These are phyloP conservation scores for Fusarium tanahbumbuense DNA, from an alignment of 2,329 filamentous ascomycete species.

Conservation along the genomic window DNA sequence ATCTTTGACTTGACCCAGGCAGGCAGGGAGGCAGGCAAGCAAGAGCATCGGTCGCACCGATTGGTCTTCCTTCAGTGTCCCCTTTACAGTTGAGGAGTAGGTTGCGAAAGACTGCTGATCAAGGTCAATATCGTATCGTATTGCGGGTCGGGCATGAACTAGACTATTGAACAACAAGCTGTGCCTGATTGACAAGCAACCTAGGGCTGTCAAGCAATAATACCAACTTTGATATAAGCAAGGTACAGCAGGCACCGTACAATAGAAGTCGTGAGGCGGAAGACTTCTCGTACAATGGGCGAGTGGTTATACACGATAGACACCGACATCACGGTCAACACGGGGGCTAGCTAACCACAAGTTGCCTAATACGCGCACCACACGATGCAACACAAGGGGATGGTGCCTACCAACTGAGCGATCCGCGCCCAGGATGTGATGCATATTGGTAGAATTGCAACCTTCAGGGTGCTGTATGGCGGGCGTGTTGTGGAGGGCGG, in stretches of 20 bases:
- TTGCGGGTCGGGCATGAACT: neutral
- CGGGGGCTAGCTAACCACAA: constrained; percentile 1
- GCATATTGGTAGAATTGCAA: constrained; percentile 30
- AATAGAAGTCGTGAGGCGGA: constrained; percentile 11
- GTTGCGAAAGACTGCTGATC: neutral
- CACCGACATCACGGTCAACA: constrained; percentile 9
- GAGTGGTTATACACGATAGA: constrained; percentile 4
- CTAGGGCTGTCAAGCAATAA: constrained; percentile 2
- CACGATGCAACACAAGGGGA: constrained; percentile 41
- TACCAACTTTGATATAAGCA: constrained; percentile 8
- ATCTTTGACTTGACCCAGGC: neutral
- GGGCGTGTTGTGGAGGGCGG: constrained; percentile 27
- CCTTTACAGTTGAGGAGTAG: constrained; percentile 3
- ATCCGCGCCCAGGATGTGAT: constrained; percentile 43
- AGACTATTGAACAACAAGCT: neutral
- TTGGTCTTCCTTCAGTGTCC: neutral
- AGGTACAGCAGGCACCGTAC: neutral
- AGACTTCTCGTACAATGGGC: neutral
- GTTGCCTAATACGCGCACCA: constrained; percentile 16
- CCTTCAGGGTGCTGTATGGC: constrained; percentile 20
- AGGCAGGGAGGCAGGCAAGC: neutral
- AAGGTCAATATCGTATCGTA: constrained; percentile 14
- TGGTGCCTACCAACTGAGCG: constrained; percentile 31
- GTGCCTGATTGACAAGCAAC: constrained; percentile 12
- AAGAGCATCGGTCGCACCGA: neutral